Base-by-base conservation (phyloP, 192 early-diverging fungal genomes). In the Anaeromyces robustus region DNA sequence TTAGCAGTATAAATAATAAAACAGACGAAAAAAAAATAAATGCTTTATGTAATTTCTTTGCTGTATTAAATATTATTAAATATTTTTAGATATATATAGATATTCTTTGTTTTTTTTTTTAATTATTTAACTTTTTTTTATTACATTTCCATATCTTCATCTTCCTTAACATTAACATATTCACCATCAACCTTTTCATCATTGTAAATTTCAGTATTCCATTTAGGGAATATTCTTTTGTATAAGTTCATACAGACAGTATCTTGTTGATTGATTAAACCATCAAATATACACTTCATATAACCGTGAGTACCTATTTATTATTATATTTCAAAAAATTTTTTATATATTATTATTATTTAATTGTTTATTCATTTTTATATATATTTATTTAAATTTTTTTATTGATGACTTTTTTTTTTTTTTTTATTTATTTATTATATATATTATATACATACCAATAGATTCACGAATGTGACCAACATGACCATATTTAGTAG, bases 241-340 rank as follows among this genome's bases (percentile, higher is more conserved):
- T 96, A 99, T 80, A 99, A 87, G 81, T 92, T 92, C 95, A 99
- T 94, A 92, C 94, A 96, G 30, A 98, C 88, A 0, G 96, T 97
- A 87, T 99, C 97, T 84, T 96, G 94, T 84, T 94, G 95, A 80
- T 91, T 95, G 81, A 97, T 85, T 52, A 91, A 90, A 34, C 94
- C 93, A 83, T 98, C 94, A 87, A 97, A 96, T 77, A 92, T 84
- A 83, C 94, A 95, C 87, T 96, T 96, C 94, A 96, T 96, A 85
- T 98, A 96, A 29, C 97, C 97, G 83, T 98, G 96, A 7, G 96
- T 99, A 80, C 97, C 97, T 80, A n/a, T n/a, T n/a, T n/a, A n/a
- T n/a, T n/a, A n/a, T 29, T 29, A 29, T 11, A 30, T 12, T 29
- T 34, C 2, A 30, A 39, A n/a, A 79, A 30, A n/a, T 39, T 30